phyloP scores from a whole-genome alignment of 2,329 filamentous ascomycete genomes.

The Aspergillus sp. region DNA sequence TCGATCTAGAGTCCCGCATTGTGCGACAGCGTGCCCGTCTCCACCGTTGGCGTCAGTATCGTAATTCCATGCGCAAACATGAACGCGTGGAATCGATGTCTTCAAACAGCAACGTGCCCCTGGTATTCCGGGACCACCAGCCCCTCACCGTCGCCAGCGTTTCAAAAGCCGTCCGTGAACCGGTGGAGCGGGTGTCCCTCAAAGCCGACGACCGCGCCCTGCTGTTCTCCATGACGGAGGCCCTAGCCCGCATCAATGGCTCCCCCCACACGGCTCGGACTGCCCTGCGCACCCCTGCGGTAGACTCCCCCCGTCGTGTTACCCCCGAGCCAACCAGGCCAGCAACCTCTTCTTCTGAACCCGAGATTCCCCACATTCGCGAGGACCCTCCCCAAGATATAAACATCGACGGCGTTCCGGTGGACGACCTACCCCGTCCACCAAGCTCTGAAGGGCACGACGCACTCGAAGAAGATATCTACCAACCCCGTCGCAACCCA shows the following conservation, averaged over 20 bases:
- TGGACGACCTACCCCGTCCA: neutral
- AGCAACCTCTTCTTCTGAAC: neutral
- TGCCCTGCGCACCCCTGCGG: neutral
- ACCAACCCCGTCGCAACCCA: slow-evolving; percentile 15
- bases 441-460: neutral
- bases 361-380: neutral
- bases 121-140: slow-evolving; percentile 37
- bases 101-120: slow-evolving; percentile 11
- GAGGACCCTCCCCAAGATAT: neutral
- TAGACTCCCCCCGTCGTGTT: neutral
- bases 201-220: slow-evolving; percentile 30
- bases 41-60: slow-evolving; percentile 70
- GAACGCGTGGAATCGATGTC: slow-evolving; percentile 7
- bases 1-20: slow-evolving; percentile 69
- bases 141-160: slow-evolving; percentile 37
- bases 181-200: slow-evolving; percentile 19
- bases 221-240: slow-evolving; percentile 32
- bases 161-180: slow-evolving; percentile 31
- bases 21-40: slow-evolving; percentile 65
- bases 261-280: slow-evolving; percentile 11
- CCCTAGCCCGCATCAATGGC: slow-evolving; percentile 29
- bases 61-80: slow-evolving; percentile 34
- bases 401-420: neutral
- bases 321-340: neutral
- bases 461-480: slow-evolving; percentile 1